Conservation (phyloP, 2,329 filamentous ascomycete species). For the Colletotrichum sp. region DNA sequence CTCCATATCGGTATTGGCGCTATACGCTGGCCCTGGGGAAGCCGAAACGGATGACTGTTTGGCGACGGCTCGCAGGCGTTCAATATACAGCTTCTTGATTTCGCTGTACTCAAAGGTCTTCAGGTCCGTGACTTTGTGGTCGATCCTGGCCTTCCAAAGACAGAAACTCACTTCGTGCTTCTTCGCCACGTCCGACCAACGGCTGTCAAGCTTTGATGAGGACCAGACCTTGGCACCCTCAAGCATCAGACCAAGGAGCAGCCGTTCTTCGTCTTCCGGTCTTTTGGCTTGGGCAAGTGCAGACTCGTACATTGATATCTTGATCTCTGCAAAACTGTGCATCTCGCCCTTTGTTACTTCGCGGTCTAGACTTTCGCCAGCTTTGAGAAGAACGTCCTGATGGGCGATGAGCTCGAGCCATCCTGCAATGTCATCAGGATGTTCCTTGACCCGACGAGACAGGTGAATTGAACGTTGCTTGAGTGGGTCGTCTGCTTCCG, state of each 20-base stretch:
- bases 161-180: slow-evolving; percentile 61
- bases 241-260: slow-evolving; percentile 73
- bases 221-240: slow-evolving; percentile 79
- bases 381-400: slow-evolving; percentile 71
- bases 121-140: slow-evolving; percentile 74
- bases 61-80: slow-evolving; percentile 44
- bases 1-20: not conserved
- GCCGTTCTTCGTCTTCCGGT: slow-evolving; percentile 55
- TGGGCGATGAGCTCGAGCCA: slow-evolving; percentile 84
- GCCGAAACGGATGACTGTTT: slow-evolving; percentile 3
- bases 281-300: slow-evolving; percentile 65
- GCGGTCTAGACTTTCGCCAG: slow-evolving; percentile 47
- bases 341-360: slow-evolving; percentile 63
- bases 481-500: slow-evolving; percentile 46
- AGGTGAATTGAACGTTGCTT: slow-evolving; percentile 65
- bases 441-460: slow-evolving; percentile 64
- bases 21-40: slow-evolving; percentile 1
- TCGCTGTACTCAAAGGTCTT: slow-evolving; percentile 71
- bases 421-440: slow-evolving; percentile 69
- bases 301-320: slow-evolving; percentile 79
- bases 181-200: slow-evolving; percentile 45
- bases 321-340: slow-evolving; percentile 77
- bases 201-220: slow-evolving; percentile 12
- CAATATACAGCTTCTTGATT: slow-evolving; percentile 62
- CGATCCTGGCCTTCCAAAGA: slow-evolving; percentile 76